Evolutionary conservation across 164 flowering plant genomes (phyloP), one percentile per base, ranked within the genome.

Genomic region (Protea cynaroides): DNA sequence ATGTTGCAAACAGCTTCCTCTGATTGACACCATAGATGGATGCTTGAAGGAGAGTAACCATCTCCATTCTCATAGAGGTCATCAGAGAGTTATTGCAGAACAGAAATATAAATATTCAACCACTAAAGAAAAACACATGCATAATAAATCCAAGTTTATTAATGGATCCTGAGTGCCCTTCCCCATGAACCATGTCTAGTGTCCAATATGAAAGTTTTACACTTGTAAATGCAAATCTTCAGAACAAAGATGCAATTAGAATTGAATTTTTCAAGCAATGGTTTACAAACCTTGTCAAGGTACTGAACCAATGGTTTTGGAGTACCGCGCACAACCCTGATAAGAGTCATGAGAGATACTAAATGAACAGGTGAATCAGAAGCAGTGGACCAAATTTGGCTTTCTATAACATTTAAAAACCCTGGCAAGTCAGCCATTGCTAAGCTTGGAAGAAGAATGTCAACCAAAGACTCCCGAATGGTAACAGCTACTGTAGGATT

Each of bases 311-410:
- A 63, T 69, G 69, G 81, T 76, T 89, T 86, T 36, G 96, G 92
- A 78, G 89, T 87, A 70, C 86, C 89, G 74, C 92, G 97, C 36
- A 84, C 73, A 64, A 90, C 84, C 76, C 97, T 85, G 63, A 90
- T 76, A 37, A 92, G 80, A 72, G 93, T 89, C 85, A 73, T 79
- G 57, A 95, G 86, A 12, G 97, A 76, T 29, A 83, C 89, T 57
- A 82, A 63, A 81, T 95, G 99, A 75, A 95, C 97, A 60, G 99
- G 96, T 69, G 99, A 95, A 84, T 95, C 99, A 73, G 97, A 95
- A 38, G 97, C 89, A 66, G 97, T 95, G 38, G 97, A 83, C 97
- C 97, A 95, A 64, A 92, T 90, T 70, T 89, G 97, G 63, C 96
- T 83, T 70, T 95, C 96, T 64, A 88, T 80, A 10, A 82, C 86